Percentiles rank a stretch among this genome's conserved stretches.
phyloP scores from a whole-genome alignment of 208 protist genomes.

The Crithidia brevicula region DNA sequence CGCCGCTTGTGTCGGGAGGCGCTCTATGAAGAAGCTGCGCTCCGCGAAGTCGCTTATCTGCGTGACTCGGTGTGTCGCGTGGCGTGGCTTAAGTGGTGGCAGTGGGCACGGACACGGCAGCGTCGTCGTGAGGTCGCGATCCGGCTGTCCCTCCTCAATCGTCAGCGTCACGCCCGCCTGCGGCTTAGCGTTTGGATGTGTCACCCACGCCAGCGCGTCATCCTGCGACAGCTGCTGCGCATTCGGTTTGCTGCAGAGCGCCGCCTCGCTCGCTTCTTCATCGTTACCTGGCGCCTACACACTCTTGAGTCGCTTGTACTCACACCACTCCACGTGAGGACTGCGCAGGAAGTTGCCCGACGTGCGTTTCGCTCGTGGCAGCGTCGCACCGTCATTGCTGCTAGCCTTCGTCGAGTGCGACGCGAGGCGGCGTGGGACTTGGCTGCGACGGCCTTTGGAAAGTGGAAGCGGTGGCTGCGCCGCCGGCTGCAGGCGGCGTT shows the following conservation, averaged over 20 bases:
- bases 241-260: conserved; percentile 26
- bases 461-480: conserved; percentile 39
- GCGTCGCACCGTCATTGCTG: conserved; percentile 5
- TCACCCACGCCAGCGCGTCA: background rate
- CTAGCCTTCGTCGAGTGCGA: conserved; percentile 13
- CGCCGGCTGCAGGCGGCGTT: conserved; percentile 23
- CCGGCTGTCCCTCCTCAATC: conserved; percentile 19
- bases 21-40: conserved; percentile 18
- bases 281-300: conserved; percentile 26
- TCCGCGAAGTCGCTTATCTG: conserved; percentile 12
- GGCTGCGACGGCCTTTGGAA: conserved; percentile 13
- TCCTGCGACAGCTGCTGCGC: conserved; percentile 9
- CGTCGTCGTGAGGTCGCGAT: conserved; percentile 2
- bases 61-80: conserved; percentile 11
- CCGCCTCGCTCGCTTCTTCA: conserved; percentile 18
- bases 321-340: conserved; percentile 17
- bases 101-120: conserved; percentile 8
- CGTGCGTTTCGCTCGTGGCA: conserved; percentile 22
- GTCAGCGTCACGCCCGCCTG: conserved; percentile 18
- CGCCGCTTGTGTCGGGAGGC: conserved; percentile 27
- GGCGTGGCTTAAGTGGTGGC: conserved; percentile 20
- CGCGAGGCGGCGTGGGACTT: conserved; percentile 22
- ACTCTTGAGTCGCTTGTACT: conserved; percentile 12
- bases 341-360: conserved; percentile 10
- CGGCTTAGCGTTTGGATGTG: conserved; percentile 9